A percentile compares a stretch with the other conserved stretches of the same genome.
phyloP scores from a whole-genome alignment of 805 yeast species.

The Candida silvicultrix region DNA sequence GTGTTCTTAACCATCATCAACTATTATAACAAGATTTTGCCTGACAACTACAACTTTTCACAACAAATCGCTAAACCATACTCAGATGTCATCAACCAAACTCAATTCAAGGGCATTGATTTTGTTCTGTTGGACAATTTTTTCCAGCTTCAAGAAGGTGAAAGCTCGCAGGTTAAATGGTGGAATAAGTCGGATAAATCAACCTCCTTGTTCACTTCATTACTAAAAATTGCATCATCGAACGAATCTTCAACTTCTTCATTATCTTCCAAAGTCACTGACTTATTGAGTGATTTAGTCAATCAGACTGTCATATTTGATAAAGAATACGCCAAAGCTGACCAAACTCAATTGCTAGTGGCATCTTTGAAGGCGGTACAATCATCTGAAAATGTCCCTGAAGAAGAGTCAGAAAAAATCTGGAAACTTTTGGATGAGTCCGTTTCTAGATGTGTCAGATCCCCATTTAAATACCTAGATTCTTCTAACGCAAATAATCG shows the following conservation, averaged over 20 bases:
- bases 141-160: slow-evolving; percentile 53
- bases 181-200: slow-evolving; percentile 51
- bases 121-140: slow-evolving; percentile 52
- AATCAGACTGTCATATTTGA: slow-evolving; percentile 51
- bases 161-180: slow-evolving; percentile 62
- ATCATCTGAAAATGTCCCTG: slow-evolving; percentile 5
- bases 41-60: slow-evolving; percentile 27
- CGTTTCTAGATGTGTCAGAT: slow-evolving; percentile 56
- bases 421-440: slow-evolving; percentile 74
- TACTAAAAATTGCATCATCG: slow-evolving; percentile 47
- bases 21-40: slow-evolving; percentile 31
- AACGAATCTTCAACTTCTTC: slow-evolving; percentile 20
- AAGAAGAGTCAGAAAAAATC: slow-evolving; percentile 26
- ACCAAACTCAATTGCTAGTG: slow-evolving; percentile 52
- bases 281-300: slow-evolving; percentile 42
- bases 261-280: slow-evolving; percentile 36
- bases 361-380: slow-evolving; percentile 34
- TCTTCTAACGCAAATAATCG: slow-evolving; percentile 26
- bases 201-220: slow-evolving; percentile 60
- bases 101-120: slow-evolving; percentile 43
- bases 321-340: slow-evolving; percentile 32
- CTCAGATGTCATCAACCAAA: slow-evolving; percentile 26
- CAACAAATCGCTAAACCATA: slow-evolving; percentile 28
- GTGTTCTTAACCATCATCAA: slow-evolving; percentile 40
- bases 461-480: slow-evolving; percentile 87